Base-by-base conservation (phyloP, 2,329 filamentous ascomycete species). In the Calonectria montana region DNA sequence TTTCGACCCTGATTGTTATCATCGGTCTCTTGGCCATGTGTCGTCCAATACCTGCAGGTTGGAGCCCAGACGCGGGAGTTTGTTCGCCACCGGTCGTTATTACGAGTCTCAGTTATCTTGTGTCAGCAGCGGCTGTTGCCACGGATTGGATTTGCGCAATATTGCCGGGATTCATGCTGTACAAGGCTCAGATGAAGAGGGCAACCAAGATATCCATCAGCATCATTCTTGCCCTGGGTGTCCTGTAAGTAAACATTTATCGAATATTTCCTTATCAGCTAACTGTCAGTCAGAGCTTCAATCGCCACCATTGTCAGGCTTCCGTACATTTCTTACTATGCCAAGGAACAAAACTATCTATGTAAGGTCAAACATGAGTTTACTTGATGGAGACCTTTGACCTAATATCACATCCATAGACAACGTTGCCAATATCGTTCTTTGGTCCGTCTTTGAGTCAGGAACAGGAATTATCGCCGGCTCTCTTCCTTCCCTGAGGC, bases 81-180 rank as follows among this genome's bases (percentile, higher is more conserved):
- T 0, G 61, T 39, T 15, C 81, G 77, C 29, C 72, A 77, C 9
- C 45, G 62, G 0, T 65, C 47, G 1, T 57, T 76, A 76, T 75
- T 41, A 75, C 74, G 9, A 79, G 63, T 25, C 57, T 77, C 16
- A 75, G 79, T 0, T 80, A 76, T 47, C 76, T 77, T 18, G 78
- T 80, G 5, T 81, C 80, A 0, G 80, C 75, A 1, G 64, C 75
- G 0, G 77, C 77, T 1, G 76, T 81, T 7, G 10, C 81, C 4
- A 79, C 78, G 1, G 80, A 81, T n/a, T 76, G 77, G 61, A 71
- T 68, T 0, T 37, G 80, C 9, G 79, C 80, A 1, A 71, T 77
- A 6, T 67, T 81, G 6, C 79, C 80, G 0, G 66, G 73, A 0
- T 74, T 81, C 2, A 41, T 81, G 29, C 65, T 81, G 0, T 79